Evolutionary conservation across 2,329 filamentous ascomycete species (phyloP).

Genomic region (Cladosporium sp.): DNA sequence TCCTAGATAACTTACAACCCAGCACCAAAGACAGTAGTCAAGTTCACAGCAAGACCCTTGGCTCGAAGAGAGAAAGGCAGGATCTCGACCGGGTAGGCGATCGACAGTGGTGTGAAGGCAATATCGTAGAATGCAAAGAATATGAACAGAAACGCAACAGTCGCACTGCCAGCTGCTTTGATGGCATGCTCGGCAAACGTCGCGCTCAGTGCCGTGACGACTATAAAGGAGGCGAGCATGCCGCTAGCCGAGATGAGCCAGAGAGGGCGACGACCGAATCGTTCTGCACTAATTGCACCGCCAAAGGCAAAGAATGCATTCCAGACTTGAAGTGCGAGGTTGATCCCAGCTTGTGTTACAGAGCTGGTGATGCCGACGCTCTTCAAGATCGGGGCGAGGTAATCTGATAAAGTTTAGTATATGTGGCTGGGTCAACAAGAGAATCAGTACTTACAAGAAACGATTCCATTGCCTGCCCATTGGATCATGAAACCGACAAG

Average conservation of each 20-base stretch:
- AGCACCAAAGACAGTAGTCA: too few species aligned
- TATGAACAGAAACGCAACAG: constrained; percentile 32
- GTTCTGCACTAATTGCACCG: constrained; percentile 40
- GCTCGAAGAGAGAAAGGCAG: constrained; percentile 45
- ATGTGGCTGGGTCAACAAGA: background rate
- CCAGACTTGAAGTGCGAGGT: constrained; percentile 37
- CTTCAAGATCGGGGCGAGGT: constrained; percentile 31
- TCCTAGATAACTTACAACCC: too few species aligned
- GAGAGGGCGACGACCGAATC: constrained; percentile 34
- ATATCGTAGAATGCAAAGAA: constrained; percentile 36
- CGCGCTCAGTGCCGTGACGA: constrained; percentile 36
- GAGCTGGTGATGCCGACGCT: constrained; percentile 36
- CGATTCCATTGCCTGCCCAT: constrained; percentile 38
- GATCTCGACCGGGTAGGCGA: constrained; percentile 46
- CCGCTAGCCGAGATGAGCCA: constrained; percentile 35
- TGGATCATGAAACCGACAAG: constrained; percentile 36
- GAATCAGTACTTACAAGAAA: constrained; percentile 30
- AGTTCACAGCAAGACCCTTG: constrained; percentile 41
- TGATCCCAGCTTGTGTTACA: constrained; percentile 36
- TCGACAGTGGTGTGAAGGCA: constrained; percentile 40
- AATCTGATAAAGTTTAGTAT: background rate
- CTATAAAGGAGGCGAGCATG: constrained; percentile 38
- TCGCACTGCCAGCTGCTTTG: constrained; percentile 25
- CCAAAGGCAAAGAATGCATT: constrained; percentile 35
- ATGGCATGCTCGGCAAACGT: constrained; percentile 23